phyloP scores from a whole-genome alignment of 441 rosid genomes.

The Euphorbia corollata region DNA sequence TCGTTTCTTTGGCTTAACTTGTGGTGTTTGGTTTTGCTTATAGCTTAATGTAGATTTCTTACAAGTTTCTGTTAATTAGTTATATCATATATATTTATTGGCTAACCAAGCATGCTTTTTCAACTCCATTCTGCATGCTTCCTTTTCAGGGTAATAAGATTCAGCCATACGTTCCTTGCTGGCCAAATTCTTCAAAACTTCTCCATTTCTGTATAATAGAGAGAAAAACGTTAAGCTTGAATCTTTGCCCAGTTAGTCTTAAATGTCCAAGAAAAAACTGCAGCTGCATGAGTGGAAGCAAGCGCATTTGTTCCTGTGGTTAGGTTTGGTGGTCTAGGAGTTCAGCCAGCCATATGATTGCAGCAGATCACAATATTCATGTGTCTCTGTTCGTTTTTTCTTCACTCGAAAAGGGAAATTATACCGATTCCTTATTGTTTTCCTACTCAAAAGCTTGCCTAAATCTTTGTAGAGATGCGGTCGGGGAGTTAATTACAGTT shows the following conservation, averaged over 20 bases:
- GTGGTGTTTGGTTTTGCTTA: not conserved
- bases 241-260: no score
- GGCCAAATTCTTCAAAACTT: not conserved
- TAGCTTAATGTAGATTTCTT: not conserved
- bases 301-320: not conserved
- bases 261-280: no score
- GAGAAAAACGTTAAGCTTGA: not conserved
- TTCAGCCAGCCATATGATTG: not conserved
- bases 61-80: not conserved
- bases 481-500: not conserved
- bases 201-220: not conserved
- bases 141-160: not conserved
- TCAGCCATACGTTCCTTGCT: not conserved
- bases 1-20: not conserved
- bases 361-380: not conserved
- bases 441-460: no score
- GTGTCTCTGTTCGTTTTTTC: not conserved
- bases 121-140: not conserved
- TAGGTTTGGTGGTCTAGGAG: not conserved
- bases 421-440: not conserved
- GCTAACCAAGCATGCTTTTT: not conserved
- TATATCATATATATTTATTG: not conserved
- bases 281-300: not conserved
- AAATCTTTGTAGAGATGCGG: no score
- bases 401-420: no score